A percentile compares a stretch with the other conserved stretches of the same genome.
Conservation (phyloP, 2,329 filamentous ascomycete genomes). For the Reticulascus tulasneorum region DNA sequence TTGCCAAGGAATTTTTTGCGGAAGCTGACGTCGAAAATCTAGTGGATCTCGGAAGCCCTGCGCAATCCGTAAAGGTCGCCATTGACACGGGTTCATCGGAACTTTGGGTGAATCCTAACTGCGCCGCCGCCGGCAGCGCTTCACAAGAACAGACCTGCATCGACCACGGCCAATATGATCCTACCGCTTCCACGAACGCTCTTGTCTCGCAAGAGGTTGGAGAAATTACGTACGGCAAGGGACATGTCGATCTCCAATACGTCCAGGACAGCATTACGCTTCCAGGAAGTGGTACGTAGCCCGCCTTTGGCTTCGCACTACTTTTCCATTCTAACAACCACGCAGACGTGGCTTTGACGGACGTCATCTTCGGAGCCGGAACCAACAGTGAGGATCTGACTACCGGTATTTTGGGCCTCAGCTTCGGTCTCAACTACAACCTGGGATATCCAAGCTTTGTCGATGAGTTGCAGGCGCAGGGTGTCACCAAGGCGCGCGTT, state of each 20-base stretch:
- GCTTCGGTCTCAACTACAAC: constrained; percentile 22
- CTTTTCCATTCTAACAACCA: too few species aligned
- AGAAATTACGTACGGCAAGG: constrained; percentile 25
- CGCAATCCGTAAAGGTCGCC: constrained; percentile 41
- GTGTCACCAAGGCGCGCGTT: constrained; percentile 21
- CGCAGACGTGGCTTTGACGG: constrained; percentile 17
- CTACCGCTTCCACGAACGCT: constrained; percentile 19
- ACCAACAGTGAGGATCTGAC: constrained; percentile 21
- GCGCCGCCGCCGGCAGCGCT: constrained; percentile 30
- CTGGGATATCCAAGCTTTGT: constrained; percentile 24
- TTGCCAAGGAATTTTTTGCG: too few species aligned
- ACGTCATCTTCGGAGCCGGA: constrained; percentile 26
- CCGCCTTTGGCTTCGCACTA: too few species aligned
- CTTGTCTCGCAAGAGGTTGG: constrained; percentile 11
- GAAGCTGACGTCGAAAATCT: too few species aligned
- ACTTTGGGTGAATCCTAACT: constrained; percentile 52
- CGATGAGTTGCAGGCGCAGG: constrained; percentile 22
- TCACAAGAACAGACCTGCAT: constrained; percentile 32
- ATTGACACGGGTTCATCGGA: constrained; percentile 51
- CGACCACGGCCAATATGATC: constrained; percentile 36
- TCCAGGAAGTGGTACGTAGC: constrained; percentile 19
- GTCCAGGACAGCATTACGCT: constrained; percentile 24
- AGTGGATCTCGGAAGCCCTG: constrained; percentile 28
- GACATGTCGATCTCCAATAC: constrained; percentile 22
- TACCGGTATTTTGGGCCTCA: constrained; percentile 27